Conservation (phyloP, 2,329 filamentous ascomycete genomes). For the Talaromyces amestolkiae region DNA sequence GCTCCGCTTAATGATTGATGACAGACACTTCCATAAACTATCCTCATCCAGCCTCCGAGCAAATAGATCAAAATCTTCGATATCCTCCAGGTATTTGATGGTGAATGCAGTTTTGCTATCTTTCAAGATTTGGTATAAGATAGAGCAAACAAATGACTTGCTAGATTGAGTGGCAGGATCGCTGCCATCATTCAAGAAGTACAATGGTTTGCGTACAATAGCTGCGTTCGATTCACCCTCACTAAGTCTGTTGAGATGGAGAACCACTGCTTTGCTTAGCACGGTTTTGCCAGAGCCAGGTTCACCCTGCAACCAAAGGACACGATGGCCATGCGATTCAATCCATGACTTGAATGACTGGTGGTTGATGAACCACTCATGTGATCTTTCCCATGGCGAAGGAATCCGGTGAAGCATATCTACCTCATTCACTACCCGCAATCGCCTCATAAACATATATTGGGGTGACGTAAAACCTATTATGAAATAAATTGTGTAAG, state of each 20-base stretch:
- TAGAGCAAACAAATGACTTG: background rate
- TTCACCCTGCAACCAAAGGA: background rate
- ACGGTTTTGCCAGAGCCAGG: background rate
- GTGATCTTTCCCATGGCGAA: background rate
- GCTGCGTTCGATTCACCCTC: background rate
- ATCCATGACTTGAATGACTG: background rate
- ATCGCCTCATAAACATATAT: background rate
- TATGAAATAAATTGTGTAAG: background rate
- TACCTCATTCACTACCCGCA: background rate
- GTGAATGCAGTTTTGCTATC: background rate
- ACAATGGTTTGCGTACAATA: background rate
- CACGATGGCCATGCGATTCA: background rate
- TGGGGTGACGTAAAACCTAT: background rate
- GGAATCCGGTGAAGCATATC: background rate
- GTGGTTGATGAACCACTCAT: background rate
- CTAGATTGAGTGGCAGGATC: background rate
- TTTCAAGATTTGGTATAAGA: background rate
- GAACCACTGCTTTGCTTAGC: background rate
- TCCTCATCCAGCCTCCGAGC: background rate
- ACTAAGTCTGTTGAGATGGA: background rate
- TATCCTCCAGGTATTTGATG: background rate
- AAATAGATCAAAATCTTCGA: background rate
- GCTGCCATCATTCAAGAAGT: background rate
- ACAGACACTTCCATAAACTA: background rate
- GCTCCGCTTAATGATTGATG: background rate